These are phyloP conservation scores for Kwoniella sp. DNA, from an alignment of 768 basidiomycete species.

Conservation along the genomic window DNA sequence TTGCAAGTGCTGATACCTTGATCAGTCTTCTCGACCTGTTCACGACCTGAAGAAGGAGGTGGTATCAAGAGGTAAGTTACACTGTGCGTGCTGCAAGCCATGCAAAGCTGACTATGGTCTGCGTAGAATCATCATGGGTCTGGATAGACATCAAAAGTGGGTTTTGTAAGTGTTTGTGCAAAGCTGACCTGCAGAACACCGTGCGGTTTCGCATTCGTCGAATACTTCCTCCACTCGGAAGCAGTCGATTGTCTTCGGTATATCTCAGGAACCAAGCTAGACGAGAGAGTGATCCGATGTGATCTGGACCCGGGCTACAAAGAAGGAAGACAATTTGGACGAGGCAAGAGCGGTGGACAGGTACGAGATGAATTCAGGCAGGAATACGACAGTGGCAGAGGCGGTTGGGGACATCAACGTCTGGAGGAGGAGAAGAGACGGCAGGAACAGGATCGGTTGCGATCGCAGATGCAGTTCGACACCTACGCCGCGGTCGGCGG, in stretches of 20 bases:
- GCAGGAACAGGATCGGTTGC: conserved; percentile 44
- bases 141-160: conserved; percentile 50
- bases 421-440: conserved; percentile 43
- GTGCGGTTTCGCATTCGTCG: conserved; percentile 57
- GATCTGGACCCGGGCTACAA: conserved; percentile 95
- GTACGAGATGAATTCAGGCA: conserved; percentile 94
- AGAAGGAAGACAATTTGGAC: conserved; percentile 94
- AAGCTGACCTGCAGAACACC: conserved; percentile 48
- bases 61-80: conserved; percentile 50
- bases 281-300: conserved; percentile 96
- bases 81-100: background rate
- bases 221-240: conserved; percentile 89
- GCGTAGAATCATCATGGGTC: conserved; percentile 54
- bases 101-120: background rate
- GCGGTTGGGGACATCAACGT: conserved; percentile 67
- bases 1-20: background rate
- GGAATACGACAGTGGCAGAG: conserved; percentile 95
- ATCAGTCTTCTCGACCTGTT: conserved; percentile 53
- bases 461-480: conserved; percentile 47
- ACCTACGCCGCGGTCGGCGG: conserved; percentile 48
- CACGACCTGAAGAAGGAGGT: conserved; percentile 50
- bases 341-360: conserved; percentile 90
- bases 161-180: conserved; percentile 4
- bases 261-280: conserved; percentile 95
- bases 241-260: conserved; percentile 90